Evolutionary conservation across 192 early-diverging fungal species (phyloP), one percentile per base, ranked within the genome.

Genomic region (Backusella psychrophila): DNA sequence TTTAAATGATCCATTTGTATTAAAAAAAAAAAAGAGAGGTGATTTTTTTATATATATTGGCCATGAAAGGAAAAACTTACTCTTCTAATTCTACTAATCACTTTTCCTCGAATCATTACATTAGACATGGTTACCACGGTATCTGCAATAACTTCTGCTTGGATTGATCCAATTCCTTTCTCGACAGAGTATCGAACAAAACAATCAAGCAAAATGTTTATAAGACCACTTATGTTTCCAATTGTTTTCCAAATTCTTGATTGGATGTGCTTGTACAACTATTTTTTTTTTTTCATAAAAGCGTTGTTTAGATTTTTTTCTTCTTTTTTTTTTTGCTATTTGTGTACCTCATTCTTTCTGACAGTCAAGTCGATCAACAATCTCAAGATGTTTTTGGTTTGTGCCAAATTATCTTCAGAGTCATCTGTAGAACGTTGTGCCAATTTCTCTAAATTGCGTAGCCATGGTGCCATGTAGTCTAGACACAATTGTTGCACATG

Each of bases 381-480:
- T 77, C 89, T 90, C 36, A 97, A 79, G 53, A 97, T 87, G 71
- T 94, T 91, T 38, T 88, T 86, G 15, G 93, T 85, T 73, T 91
- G 91, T 3, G 79, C 69, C 6, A 83, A 84, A 56, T 88, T 88
- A 34, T 81, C 75, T 68, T 83, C 81, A 75, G 85, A 81, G 71
- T 86, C 83, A 56, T 87, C 85, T 8, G 77, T 76, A 17, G 76
- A 78, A 41, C 75, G 79, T 36, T 82, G 74, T 67, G 75, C 76
- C 66, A 89, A 92, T 73, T 86, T 83, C 6, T 87, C 90, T 38
- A 98, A 78, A 70, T 95, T 95, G 9, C 82, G 76, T 67, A 97
- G 72, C 97, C 97, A 98, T 0, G 96, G 97, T 21, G 88, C 89
- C 76, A 96, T 87, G 81, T 96, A 97, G 78, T 96, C 91, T 63